Base-by-base conservation (phyloP, 225 moss, liverwort and hornwort genomes). In the Anthoceros angustus region DNA sequence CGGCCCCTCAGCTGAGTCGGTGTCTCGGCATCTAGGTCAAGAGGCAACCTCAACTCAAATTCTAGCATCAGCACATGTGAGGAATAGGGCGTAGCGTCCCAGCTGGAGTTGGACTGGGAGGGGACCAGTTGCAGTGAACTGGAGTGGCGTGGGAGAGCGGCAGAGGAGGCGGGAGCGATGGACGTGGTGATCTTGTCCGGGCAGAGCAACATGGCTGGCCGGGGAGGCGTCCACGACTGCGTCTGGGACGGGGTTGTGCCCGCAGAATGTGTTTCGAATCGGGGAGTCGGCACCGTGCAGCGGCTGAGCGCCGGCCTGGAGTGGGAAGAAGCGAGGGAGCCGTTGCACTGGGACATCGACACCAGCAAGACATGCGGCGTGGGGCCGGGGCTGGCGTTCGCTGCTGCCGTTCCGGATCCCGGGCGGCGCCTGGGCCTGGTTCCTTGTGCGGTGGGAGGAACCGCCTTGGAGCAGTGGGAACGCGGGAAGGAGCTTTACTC, bases 141-240 rank as follows among this genome's bases (percentile, higher is more conserved):
- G 32, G 32, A 32, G 1, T 4, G 4, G 32, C 1, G 32, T 32
- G 32, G 32, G 32, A 32, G 32, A 32, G 32, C 32, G 32, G 32
- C 32, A 32, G 32, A 32, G 32, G 32, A 32, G 32, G 32, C 32
- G 32, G 32, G 32, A 32, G 32, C 32, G 8, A 55, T 55, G 55
- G 55, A 55, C 14, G 6, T 55, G 12, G 18, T 55, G n/a, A 55
- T 55, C 14, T 15, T 55, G 55, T 55, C 55, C 0, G 55, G 55
- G 8, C 55, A 55, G 55, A 55, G 55, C 55, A 55, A 55, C 55
- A 55, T 55, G 55, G 55, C 55, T 7, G 55, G 55, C 55, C 55
- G 55, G 7, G 55, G 55, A 7, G 55, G 55, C 18, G 55, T 55
- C n/a, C 55, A n/a, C 55, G 55, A 55, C n/a, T 0, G n/a, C 8